Evolutionary conservation across 495 filamentous ascomycete species (phyloP).

Genomic region (Hapsidospora chrysogenum): DNA sequence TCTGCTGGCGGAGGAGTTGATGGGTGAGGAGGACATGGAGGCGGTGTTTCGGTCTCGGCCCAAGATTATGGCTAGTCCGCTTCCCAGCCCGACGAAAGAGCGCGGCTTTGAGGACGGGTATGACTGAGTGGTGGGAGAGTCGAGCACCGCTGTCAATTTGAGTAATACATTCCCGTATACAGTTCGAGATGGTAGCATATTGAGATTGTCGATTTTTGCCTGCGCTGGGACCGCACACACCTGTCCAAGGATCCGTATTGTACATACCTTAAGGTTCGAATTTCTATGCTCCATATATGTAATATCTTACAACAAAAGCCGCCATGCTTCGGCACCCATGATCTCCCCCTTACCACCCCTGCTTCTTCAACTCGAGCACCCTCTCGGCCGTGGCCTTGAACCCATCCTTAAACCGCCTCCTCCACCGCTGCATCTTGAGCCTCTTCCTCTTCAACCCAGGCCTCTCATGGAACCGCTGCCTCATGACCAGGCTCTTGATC

Average conservation of each 20-base stretch:
- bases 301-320: too few species aligned
- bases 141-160: too few species aligned
- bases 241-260: too few species aligned
- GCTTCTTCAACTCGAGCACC: slow-evolving; percentile 47
- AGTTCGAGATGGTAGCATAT: too few species aligned
- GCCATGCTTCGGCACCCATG: neutral
- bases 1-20: slow-evolving; percentile 13
- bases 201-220: too few species aligned
- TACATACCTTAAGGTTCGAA: too few species aligned
- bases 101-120: slow-evolving; percentile 2
- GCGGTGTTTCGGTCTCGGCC: slow-evolving; percentile 78
- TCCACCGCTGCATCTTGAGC: slow-evolving; percentile 47
- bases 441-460: slow-evolving; percentile 61
- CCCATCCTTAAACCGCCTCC: slow-evolving; percentile 43
- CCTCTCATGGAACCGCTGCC: slow-evolving; percentile 54
- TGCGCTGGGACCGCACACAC: too few species aligned
- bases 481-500: slow-evolving; percentile 26
- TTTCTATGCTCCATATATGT: too few species aligned
- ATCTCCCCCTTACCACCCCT: slow-evolving; percentile 47
- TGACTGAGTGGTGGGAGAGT: too few species aligned
- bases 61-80: slow-evolving; percentile 60
- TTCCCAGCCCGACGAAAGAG: slow-evolving; percentile 31
- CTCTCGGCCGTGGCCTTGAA: slow-evolving; percentile 42
- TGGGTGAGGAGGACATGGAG: slow-evolving; percentile 53
- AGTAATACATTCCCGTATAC: too few species aligned